Percentiles rank a stretch among this genome's conserved stretches.
Evolutionary conservation across 2,329 filamentous ascomycete genomes (phyloP).

Genomic region (Daldinia sp.): DNA sequence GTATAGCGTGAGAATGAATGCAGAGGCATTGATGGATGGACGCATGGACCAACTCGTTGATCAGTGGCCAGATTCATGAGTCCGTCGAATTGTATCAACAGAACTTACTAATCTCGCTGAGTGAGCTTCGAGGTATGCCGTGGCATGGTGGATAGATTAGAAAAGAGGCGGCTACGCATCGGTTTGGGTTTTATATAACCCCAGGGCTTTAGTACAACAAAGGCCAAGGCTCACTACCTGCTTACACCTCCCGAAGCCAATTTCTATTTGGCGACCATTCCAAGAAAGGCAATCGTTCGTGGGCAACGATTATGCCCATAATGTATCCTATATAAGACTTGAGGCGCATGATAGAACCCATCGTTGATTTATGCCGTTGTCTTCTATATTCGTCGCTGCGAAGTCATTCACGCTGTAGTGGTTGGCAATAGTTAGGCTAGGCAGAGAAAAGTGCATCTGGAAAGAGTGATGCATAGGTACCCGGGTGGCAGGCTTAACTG

Average conservation of each 20-base stretch:
- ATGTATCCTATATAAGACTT: neutral
- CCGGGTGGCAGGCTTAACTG: neutral
- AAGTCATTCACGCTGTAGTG: neutral
- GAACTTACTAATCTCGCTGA: conserved; percentile 1
- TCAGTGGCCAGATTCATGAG: conserved; percentile 46
- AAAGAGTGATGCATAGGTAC: neutral
- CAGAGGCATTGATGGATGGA: conserved; percentile 54
- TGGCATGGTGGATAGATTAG: too few relatives aligned
- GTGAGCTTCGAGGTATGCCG: neutral
- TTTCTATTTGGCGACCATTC: neutral
- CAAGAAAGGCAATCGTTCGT: too few relatives aligned
- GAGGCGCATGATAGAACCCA: neutral
- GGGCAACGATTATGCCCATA: neutral
- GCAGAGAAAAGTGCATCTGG: neutral
- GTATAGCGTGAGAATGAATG: conserved; percentile 58
- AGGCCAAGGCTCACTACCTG: neutral
- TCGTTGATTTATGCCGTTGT: neutral
- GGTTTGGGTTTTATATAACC: neutral
- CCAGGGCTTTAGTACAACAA: neutral
- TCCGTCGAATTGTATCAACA: neutral
- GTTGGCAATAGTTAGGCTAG: neutral
- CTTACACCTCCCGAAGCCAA: neutral
- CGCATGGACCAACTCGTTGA: conserved; percentile 47
- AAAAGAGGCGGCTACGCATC: neutral
- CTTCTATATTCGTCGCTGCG: neutral